Base-by-base conservation (phyloP, 2,329 filamentous ascomycete genomes). In the Eurotiales sp. region DNA sequence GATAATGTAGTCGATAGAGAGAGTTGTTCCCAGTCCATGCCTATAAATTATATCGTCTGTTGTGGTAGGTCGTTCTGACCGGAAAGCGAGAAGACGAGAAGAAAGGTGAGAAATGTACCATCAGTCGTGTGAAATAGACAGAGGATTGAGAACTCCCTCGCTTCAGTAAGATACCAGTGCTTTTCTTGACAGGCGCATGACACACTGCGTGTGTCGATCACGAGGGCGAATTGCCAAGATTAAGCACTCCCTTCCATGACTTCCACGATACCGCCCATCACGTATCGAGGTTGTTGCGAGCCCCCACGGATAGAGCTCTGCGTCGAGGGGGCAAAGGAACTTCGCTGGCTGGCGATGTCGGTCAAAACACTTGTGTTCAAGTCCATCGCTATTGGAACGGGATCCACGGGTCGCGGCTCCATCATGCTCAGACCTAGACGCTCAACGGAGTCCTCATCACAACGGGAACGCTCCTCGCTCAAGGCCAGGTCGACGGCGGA, bases 211-310 rank as follows among this genome's bases (percentile, higher is more conserved):
- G n/a, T n/a, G n/a, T n/a, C n/a, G n/a, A n/a, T n/a, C n/a, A n/a
- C n/a, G n/a, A n/a, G n/a, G n/a, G 8, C 15, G 17, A 17, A 6
- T 2, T 21, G 30, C 12, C 15, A n/a, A 15, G 7, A 36, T 60
- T 50, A 73, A 43, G 64, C 65, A 19, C 58, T 56, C 11, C 69
- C 71, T 53, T 75, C 73, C 71, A 76, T 70, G 27, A 75, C 71
- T 59, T 75, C 73, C 51, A 73, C 71, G 29, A 76, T 76, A 8
- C 73, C 73, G 14, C 72, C 72, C 67, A 76, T 70, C 21, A 75
- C 72, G 55, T 70, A 72, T 15, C 64, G 59, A 15, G 69, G 69
- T 55, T 64, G 64, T 32, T 55, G 56, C 6, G 53, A 22, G 22
- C 53, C 50, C 12, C 53, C 53, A 11, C 46, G 23, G 32, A 47